phyloP scores from a whole-genome alignment of 1,284 basidiomycete genomes.

The Heterobasidion irregulare region DNA sequence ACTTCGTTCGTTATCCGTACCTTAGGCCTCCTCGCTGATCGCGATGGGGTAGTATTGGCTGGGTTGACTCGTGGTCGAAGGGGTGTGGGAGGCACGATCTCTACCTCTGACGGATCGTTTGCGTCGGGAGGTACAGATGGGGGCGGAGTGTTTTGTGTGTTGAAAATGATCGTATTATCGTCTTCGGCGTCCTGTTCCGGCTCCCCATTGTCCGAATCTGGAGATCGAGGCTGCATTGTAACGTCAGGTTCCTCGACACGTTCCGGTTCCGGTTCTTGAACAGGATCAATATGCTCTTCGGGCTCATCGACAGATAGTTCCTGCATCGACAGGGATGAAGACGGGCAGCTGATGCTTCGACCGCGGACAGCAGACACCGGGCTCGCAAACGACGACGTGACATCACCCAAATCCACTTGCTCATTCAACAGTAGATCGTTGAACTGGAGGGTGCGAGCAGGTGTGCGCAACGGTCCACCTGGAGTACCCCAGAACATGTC shows the following conservation, averaged over 20 bases:
- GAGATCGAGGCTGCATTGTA: background rate
- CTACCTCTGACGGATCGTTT: slow-evolving; percentile 10
- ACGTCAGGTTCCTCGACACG: background rate
- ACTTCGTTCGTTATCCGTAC: slow-evolving; percentile 43
- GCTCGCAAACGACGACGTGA: slow-evolving; percentile 41
- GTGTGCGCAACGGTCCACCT: slow-evolving; percentile 24
- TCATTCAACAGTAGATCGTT: slow-evolving; percentile 56
- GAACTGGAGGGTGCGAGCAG: slow-evolving; percentile 48
- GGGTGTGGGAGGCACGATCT: background rate
- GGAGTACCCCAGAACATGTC: slow-evolving; percentile 57
- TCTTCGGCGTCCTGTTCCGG: slow-evolving; percentile 7
- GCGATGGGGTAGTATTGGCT: background rate
- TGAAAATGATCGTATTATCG: slow-evolving; percentile 23
- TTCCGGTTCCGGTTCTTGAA: background rate
- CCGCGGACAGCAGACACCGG: slow-evolving; percentile 21
- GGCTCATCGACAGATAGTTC: background rate
- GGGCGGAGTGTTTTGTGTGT: slow-evolving; percentile 1
- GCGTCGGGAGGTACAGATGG: background rate
- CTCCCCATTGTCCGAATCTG: background rate
- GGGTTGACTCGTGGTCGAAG: background rate
- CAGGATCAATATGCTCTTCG: background rate
- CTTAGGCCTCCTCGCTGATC: slow-evolving; percentile 19
- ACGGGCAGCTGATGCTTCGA: background rate
- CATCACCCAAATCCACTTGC: slow-evolving; percentile 45
- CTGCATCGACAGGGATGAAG: background rate